phyloP scores from a whole-genome alignment of 2,329 filamentous ascomycete genomes.

The Colletotrichum limetticola region DNA sequence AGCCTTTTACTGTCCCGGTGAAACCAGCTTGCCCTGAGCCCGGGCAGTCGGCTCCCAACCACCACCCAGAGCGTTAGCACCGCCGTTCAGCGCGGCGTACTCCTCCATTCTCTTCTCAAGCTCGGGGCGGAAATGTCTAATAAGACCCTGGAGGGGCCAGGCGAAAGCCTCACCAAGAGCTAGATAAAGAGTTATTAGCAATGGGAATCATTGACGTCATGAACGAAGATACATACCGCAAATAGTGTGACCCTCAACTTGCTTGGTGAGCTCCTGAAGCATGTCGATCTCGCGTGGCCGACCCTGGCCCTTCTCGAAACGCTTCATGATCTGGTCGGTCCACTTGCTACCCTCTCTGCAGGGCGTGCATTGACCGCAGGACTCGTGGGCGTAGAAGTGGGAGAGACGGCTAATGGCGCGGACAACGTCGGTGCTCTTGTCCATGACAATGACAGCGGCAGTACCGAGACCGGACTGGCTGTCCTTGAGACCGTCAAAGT shows the following conservation, averaged over 20 bases:
- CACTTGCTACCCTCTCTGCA: conserved; percentile 99
- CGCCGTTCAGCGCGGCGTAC: conserved; percentile 78
- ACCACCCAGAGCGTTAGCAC: conserved; percentile 77
- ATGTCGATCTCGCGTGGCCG: conserved; percentile 96
- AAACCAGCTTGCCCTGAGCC: conserved; percentile 84
- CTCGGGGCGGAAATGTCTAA: conserved; percentile 97
- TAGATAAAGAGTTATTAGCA: conserved; percentile 49
- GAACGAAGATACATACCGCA: conserved; percentile 74
- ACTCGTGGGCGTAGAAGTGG: conserved; percentile 99
- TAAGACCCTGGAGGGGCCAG: conserved; percentile 98
- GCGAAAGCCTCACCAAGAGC: conserved; percentile 97
- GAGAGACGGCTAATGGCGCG: conserved; percentile 91
- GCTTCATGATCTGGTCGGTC: conserved; percentile 98
- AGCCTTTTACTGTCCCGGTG: conserved; percentile 83
- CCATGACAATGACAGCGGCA: conserved; percentile 98
- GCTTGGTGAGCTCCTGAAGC: conserved; percentile 98
- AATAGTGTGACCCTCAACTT: conserved; percentile 99
- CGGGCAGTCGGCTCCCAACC: conserved; percentile 84
- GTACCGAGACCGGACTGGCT: conserved; percentile 97
- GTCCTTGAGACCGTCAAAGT: conserved; percentile 98
- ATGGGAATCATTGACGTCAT: conserved; percentile 10
- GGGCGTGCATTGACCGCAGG: conserved; percentile 98
- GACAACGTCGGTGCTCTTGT: conserved; percentile 96
- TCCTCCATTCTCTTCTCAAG: conserved; percentile 90
- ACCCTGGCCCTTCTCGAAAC: conserved; percentile 92